A percentile compares a stretch with the other conserved stretches of the same genome.
Evolutionary conservation across 352 stramenopile species (phyloP).

Genomic region (Globisporangium middletonii): DNA sequence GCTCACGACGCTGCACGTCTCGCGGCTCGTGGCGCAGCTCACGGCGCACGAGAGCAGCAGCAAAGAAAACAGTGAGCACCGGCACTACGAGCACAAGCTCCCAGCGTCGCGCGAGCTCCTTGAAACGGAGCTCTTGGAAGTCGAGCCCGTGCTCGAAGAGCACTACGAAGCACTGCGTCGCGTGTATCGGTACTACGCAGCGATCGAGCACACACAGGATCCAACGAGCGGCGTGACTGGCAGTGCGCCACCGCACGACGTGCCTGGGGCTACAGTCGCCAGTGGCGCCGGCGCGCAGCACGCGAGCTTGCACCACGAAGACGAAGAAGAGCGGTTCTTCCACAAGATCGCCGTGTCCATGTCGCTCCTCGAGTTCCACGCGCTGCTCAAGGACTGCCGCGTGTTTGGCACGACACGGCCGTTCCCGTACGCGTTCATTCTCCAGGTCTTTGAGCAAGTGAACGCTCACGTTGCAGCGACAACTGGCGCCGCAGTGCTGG

Average conservation of each 20-base stretch:
- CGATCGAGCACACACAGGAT: constrained; percentile 25
- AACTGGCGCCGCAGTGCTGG: constrained; percentile 16
- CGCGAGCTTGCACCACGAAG: not conserved
- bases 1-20: constrained; percentile 40
- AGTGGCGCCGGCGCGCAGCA: not conserved
- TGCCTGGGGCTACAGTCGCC: too few relatives aligned
- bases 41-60: not conserved
- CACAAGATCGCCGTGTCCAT: constrained; percentile 60
- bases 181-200: constrained; percentile 55
- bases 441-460: constrained; percentile 48
- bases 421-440: constrained; percentile 59
- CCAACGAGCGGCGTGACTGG: constrained; percentile 2
- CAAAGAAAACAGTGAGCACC: not conserved
- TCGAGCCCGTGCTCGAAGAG: constrained; percentile 39
- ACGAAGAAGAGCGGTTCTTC: constrained; percentile 54
- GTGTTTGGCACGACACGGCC: constrained; percentile 41
- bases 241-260: too few relatives aligned
- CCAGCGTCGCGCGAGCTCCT: constrained; percentile 13
- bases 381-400: constrained; percentile 62
- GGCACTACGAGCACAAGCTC: constrained; percentile 9
- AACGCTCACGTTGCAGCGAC: constrained; percentile 31
- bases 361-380: constrained; percentile 57
- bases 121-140: constrained; percentile 22
- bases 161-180: constrained; percentile 34
- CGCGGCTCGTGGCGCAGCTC: constrained; percentile 30